A percentile compares a stretch with the other conserved stretches of the same genome.
Conservation (phyloP, 306 rosid genomes). For the Dalbergia cultrata region DNA sequence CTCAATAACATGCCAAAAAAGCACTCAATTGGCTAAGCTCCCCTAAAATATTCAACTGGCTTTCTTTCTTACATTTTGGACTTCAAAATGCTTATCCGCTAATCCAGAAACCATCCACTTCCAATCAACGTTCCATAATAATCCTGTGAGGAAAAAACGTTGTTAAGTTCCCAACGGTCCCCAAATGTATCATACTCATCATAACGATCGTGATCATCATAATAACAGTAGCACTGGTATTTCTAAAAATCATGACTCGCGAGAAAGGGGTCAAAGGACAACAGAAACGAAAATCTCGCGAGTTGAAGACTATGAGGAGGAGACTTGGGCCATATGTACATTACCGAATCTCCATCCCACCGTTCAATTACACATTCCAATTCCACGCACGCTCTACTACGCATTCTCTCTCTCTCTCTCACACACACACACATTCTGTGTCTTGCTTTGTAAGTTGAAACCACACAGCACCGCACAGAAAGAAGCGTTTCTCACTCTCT, state of each 20-base stretch:
- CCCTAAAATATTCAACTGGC: neutral
- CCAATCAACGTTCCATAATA: neutral
- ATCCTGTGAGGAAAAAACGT: neutral
- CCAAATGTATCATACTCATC: neutral
- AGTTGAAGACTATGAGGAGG: conserved; percentile 24
- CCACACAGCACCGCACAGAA: neutral
- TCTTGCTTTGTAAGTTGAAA: neutral
- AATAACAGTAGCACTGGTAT: neutral
- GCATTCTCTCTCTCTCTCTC: too few species aligned
- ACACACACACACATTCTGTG: neutral
- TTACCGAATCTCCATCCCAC: neutral
- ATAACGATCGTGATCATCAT: neutral
- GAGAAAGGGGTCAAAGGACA: conserved; percentile 25
- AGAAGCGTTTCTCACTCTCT: too few species aligned
- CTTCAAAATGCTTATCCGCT: neutral
- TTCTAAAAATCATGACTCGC: neutral
- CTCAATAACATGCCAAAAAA: neutral
- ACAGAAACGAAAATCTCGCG: conserved; percentile 36
- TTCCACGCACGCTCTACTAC: neutral
- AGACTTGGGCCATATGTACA: neutral
- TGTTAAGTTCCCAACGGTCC: conserved; percentile 17
- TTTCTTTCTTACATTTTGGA: neutral
- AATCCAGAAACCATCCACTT: neutral
- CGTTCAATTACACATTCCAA: neutral
- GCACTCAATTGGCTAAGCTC: too few species aligned